Evolutionary conservation across 371 early-diverging fungal species (phyloP), one percentile per base, ranked within the genome.

Genomic region (Rhizopus arrhizus): DNA sequence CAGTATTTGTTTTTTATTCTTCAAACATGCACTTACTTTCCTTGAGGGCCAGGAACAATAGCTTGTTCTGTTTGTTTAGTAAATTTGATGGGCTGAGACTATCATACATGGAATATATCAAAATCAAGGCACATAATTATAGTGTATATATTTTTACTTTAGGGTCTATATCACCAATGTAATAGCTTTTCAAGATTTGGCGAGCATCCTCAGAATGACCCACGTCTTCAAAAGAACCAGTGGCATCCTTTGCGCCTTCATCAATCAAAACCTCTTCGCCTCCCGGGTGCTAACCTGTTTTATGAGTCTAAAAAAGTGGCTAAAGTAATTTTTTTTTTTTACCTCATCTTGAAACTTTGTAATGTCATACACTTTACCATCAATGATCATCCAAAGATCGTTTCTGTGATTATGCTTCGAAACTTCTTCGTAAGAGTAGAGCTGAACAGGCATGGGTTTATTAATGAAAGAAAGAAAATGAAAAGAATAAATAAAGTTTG

Each of bases 121-220:
- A 22, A 22, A 22, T 22, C 2, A 22, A 50, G 29, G 53, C 41
- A 61, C 38, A 22, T 22, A 22, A 22, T 22, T 22, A 22, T 22
- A 22, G 22, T 22, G 22, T 22, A 53, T 43, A n/a, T 36, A 45
- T 35, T 50, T 84, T 80, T 82, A 85, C 87, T 34, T 71, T 61
- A 53, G 74, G 62, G 75, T 89, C 84, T 29, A 91, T 75, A 43
- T 89, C 83, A 54, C 96, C 97, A 65, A 95, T 72, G 54, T 75
- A 79, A 65, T 87, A 85, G 38, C 80, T 75, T 53, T 82, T 69
- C 58, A 97, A 78, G 61, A 94, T 59, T 28, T 91, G 90, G 49
- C 89, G 90, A 32, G 98, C 98, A 65, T 95, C 94, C 22, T 93
- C 90, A 35, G 93, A 91, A 80, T 98, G 98, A 49, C 95, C 95